These are phyloP conservation scores for Pleurotus sapidus DNA, from an alignment of 768 basidiomycete genomes.

Conservation along the genomic window DNA sequence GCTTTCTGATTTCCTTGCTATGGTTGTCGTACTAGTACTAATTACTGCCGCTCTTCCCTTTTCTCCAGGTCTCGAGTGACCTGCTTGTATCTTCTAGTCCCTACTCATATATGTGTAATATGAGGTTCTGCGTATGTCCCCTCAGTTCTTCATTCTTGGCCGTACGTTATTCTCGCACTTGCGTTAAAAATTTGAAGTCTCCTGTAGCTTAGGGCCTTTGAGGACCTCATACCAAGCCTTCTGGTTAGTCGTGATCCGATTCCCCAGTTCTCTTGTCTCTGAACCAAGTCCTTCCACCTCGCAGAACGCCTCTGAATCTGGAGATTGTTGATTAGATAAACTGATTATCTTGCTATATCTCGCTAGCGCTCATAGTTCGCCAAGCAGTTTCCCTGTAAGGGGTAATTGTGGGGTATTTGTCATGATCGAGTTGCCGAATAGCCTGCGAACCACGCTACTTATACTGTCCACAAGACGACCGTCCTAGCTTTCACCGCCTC, in stretches of 20 bases:
- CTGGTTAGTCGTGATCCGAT: no score
- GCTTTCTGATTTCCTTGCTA: background rate
- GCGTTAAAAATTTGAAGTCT: background rate
- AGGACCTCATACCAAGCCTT: no score
- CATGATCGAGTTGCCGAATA: conserved; percentile 4
- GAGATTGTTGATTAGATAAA: conserved; percentile 2
- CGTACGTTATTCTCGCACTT: background rate
- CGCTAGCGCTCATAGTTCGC: background rate
- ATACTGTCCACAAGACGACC: background rate
- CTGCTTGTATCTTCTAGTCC: conserved; percentile 3
- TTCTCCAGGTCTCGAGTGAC: background rate
- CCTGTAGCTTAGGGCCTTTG: no score
- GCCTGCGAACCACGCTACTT: conserved; percentile 1
- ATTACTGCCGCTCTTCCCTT: background rate
- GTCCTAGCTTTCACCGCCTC: background rate
- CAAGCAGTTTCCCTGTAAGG: conserved; percentile 4
- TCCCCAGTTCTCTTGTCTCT: no score
- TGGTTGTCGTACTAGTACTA: conserved; percentile 6
- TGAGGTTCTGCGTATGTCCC: background rate
- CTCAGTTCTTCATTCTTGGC: background rate
- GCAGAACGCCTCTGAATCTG: no score
- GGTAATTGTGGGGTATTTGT: conserved; percentile 10
- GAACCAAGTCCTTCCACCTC: no score
- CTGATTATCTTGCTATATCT: background rate
- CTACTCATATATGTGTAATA: background rate